Base-by-base conservation (phyloP, 176 grass and related monocot genomes). In the Coix lacrymajobi region DNA sequence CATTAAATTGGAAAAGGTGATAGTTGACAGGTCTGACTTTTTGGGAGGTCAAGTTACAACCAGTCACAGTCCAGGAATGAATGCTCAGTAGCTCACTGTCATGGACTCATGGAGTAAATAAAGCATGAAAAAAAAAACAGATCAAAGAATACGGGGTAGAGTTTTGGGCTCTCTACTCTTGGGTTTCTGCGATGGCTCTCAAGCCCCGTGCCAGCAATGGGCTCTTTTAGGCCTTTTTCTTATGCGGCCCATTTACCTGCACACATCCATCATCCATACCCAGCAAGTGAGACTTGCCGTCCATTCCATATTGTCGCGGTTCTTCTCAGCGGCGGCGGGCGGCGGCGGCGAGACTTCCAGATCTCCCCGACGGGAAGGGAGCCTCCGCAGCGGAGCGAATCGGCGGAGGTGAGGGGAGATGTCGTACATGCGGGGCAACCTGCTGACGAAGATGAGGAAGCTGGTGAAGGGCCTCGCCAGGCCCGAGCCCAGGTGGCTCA, bases 381-480 rank as follows among this genome's bases (percentile, higher is more conserved):
- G 7, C 1, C 54, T 57, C 54, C 22, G 22, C 8, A 57, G 22
- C 54, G 17, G 52, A 24, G 52, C 8, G 52, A 15, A 17, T 4
- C 45, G 15, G 4, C 44, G 13, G 7, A 22, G 19, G 0, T 4
- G 49, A 22, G 15, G 51, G 11, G 39, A 87, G 78, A 97, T 97
- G 94, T 94, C 92, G 85, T 94, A 90, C 85, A 94, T 97, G 90
- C 75, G 94, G 11, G 92, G 92, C 0, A 80, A 89, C 69, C 86
- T 97, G 77, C 81, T 94, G 80, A 91, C 90, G 9, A 94, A 63
- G 87, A 89, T 65, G 75, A 81, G 78, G 84, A 97, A 97, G 84
- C 60, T 97, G 73, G 95, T 94, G 43, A 97, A 97, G 75, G 92
- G 95, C 44, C 77, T 91, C 4, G 95, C 90, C 70, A 88, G 83